Evolutionary conservation across 495 filamentous ascomycete species (phyloP).

Genomic region (Talaromyces proteolyticus): DNA sequence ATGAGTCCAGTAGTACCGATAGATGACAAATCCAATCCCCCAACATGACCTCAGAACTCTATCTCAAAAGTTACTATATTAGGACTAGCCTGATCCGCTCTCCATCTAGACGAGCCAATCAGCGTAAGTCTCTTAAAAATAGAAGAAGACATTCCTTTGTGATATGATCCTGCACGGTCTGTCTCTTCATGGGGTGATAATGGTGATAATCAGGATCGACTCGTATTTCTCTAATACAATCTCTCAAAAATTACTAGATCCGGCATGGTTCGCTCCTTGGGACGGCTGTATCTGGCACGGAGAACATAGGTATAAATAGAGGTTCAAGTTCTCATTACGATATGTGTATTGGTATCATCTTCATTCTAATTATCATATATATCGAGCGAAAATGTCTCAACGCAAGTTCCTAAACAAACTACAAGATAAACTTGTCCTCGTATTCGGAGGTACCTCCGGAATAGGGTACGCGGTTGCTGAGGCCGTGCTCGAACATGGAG

Average conservation of each 20-base stretch:
- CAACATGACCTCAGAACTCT: not conserved
- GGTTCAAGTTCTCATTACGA: not conserved
- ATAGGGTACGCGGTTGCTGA: slow-evolving; percentile 53
- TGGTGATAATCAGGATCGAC: not conserved
- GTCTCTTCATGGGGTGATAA: not conserved
- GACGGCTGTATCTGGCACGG: not conserved
- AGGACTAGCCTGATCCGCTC: not conserved
- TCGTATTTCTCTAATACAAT: not conserved
- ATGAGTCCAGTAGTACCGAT: not conserved
- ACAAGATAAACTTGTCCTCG: slow-evolving; percentile 29
- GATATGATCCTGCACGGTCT: not conserved
- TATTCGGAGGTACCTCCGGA: slow-evolving; percentile 49
- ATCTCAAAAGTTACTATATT: not conserved
- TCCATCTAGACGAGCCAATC: no score
- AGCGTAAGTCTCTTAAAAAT: no score
- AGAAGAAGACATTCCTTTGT: no score
- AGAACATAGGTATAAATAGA: not conserved
- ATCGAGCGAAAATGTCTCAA: not conserved
- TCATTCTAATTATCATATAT: not conserved
- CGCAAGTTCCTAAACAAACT: slow-evolving; percentile 6
- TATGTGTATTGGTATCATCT: not conserved
- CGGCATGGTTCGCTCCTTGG: not conserved
- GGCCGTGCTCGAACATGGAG: slow-evolving; percentile 41
- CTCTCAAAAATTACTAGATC: slow-evolving; percentile 4
- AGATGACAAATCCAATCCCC: not conserved